Evolutionary conservation across 768 basidiomycete species (phyloP).

Genomic region (Candolleomyces aberdarensis): DNA sequence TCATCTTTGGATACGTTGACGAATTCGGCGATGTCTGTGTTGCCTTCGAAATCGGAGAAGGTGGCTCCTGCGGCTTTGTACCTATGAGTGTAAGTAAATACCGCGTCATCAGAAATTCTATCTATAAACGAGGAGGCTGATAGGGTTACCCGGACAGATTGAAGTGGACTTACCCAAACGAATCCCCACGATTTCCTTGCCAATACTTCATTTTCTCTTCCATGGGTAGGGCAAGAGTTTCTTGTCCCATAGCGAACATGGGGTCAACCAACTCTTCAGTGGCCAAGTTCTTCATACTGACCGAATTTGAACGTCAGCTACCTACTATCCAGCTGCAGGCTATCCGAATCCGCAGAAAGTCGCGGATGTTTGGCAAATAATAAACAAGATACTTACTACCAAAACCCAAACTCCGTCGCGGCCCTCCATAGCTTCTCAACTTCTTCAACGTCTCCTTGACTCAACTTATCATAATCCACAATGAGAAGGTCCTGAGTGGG

Average conservation of each 20-base stretch:
- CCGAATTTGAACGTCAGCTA: background rate
- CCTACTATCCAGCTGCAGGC: no score
- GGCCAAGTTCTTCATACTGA: conserved; percentile 56
- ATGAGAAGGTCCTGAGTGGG: conserved; percentile 50
- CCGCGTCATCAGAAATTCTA: no score
- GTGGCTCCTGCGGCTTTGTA: conserved; percentile 66
- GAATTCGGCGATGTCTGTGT: conserved; percentile 58
- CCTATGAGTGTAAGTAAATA: conserved; percentile 21
- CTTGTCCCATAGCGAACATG: conserved; percentile 57
- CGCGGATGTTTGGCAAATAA: background rate
- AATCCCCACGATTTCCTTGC: conserved; percentile 47
- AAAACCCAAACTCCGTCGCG: conserved; percentile 59
- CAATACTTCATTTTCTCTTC: conserved; percentile 59
- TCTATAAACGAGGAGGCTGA: no score
- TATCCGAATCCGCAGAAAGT: no score
- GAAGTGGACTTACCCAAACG: conserved; percentile 30
- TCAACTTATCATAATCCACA: conserved; percentile 51
- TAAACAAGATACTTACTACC: conserved; percentile 47
- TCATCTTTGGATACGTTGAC: conserved; percentile 72
- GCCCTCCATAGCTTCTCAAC: conserved; percentile 54
- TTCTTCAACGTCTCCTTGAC: conserved; percentile 38
- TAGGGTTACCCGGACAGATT: no score
- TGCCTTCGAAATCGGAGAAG: conserved; percentile 58
- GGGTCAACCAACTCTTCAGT: conserved; percentile 41
- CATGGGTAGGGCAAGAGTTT: conserved; percentile 49